Conservation (phyloP, 176 grass and related monocot species). For the Cenchrus americanus region DNA sequence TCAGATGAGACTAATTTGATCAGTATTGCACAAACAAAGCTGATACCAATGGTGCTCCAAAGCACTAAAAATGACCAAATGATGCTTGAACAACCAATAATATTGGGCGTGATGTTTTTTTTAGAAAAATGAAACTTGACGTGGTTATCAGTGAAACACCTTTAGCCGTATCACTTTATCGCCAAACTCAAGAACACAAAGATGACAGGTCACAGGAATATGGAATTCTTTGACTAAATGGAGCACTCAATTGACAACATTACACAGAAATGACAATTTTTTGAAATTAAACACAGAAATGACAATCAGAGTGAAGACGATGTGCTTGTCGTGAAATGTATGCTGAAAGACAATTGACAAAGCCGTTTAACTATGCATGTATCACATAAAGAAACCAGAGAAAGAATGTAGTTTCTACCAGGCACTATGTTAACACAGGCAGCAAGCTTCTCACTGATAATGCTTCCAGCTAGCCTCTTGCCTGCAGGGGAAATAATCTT, state of each 20-base stretch:
- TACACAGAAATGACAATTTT: conserved; percentile 10
- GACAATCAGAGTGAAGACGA: background rate
- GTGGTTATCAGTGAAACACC: conserved; percentile 5
- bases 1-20: no score
- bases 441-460: conserved; percentile 82
- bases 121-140: background rate
- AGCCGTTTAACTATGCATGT: background rate
- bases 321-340: background rate
- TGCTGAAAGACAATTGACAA: background rate
- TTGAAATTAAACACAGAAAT: background rate
- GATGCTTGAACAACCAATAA: background rate
- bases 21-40: no score
- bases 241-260: background rate
- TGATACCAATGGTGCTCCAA: no score
- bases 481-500: conserved; percentile 29
- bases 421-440: conserved; percentile 91
- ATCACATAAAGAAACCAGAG: background rate
- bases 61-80: background rate
- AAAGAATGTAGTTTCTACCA: conserved; percentile 39
- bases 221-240: background rate
- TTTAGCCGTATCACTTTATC: background rate
- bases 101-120: background rate
- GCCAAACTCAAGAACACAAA: background rate
- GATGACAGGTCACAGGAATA: background rate
- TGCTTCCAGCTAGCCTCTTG: conserved; percentile 76